phyloP scores from a whole-genome alignment of 2,329 filamentous ascomycete genomes.

The Penicillium janthinellum region DNA sequence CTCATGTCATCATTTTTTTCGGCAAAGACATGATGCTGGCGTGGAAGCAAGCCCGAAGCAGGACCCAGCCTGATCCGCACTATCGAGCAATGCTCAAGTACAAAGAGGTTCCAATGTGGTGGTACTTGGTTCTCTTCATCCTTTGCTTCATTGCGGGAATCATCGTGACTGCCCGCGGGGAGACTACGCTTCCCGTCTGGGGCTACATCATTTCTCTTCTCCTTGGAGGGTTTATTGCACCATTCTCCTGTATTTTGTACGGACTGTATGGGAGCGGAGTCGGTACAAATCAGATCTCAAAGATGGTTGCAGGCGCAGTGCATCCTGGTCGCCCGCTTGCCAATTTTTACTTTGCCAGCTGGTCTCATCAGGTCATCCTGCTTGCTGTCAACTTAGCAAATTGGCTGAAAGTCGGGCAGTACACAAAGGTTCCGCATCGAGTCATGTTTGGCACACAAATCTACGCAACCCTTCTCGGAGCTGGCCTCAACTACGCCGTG shows the following conservation, averaged over 20 bases:
- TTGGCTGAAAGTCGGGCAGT: slow-evolving; percentile 39
- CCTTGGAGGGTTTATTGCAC: not conserved
- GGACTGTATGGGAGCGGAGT: not conserved
- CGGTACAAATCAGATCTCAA: slow-evolving; percentile 40
- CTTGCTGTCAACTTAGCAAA: not conserved
- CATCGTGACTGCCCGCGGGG: not conserved
- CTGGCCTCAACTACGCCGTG: slow-evolving; percentile 51
- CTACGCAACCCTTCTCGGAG: slow-evolving; percentile 25
- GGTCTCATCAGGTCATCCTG: not conserved
- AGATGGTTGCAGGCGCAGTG: slow-evolving; percentile 55
- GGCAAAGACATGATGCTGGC: not conserved
- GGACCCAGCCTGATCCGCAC: slow-evolving; percentile 40
- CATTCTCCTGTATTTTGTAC: not conserved
- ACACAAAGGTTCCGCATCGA: slow-evolving; percentile 42
- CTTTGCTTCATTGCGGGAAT: not conserved
- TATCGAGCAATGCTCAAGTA: slow-evolving; percentile 47
- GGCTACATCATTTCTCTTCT: not conserved
- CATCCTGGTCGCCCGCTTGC: slow-evolving; percentile 34
- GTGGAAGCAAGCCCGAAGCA: not conserved
- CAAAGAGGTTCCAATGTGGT: slow-evolving; percentile 47
- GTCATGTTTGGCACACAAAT: slow-evolving; percentile 48
- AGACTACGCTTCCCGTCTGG: slow-evolving; percentile 1
- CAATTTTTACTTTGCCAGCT: slow-evolving; percentile 35
- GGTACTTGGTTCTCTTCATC: slow-evolving; percentile 44
- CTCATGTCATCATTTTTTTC: not conserved